Percentiles rank a stretch among this genome's conserved stretches.
Evolutionary conservation across 2,329 filamentous ascomycete genomes (phyloP).

Genomic region (Rhexocercosporidium sp.): DNA sequence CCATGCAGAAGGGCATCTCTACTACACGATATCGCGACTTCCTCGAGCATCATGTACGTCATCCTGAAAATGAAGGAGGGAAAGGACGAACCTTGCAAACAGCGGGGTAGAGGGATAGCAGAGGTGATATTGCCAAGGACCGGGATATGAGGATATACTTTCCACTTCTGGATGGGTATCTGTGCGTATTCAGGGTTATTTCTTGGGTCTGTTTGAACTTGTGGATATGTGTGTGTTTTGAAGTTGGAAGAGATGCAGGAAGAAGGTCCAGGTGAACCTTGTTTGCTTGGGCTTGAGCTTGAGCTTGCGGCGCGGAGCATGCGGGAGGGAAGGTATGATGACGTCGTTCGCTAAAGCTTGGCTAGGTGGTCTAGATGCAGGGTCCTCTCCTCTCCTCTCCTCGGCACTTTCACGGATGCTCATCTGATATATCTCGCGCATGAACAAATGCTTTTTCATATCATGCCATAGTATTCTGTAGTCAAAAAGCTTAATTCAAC

Average conservation of each 20-base stretch:
- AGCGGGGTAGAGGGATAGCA: neutral
- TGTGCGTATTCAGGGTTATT: constrained; percentile 15
- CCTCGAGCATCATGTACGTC: constrained; percentile 21
- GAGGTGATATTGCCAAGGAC: constrained; percentile 2
- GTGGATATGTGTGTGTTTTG: constrained; percentile 1
- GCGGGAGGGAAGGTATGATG: constrained; percentile 12
- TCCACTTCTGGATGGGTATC: constrained; percentile 4
- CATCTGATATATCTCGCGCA: neutral
- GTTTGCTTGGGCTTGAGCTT: neutral
- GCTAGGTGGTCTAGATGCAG: constrained; percentile 7
- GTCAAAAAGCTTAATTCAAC: neutral
- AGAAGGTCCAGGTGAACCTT: neutral
- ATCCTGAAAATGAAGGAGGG: constrained; percentile 8
- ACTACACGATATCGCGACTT: neutral
- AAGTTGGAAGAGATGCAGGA: constrained; percentile 2
- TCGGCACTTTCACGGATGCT: neutral
- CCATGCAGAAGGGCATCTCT: neutral
- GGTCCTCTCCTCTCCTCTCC: constrained; percentile 1
- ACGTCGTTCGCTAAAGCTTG: constrained; percentile 7
- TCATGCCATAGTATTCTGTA: neutral
- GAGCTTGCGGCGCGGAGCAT: neutral
- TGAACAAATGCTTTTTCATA: neutral
- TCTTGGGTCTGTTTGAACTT: constrained; percentile 13
- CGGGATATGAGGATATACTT: constrained; percentile 24
- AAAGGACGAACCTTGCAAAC: constrained; percentile 18